Evolutionary conservation across 192 early-diverging fungal genomes (phyloP).

Genomic region (Coemansia sp.): DNA sequence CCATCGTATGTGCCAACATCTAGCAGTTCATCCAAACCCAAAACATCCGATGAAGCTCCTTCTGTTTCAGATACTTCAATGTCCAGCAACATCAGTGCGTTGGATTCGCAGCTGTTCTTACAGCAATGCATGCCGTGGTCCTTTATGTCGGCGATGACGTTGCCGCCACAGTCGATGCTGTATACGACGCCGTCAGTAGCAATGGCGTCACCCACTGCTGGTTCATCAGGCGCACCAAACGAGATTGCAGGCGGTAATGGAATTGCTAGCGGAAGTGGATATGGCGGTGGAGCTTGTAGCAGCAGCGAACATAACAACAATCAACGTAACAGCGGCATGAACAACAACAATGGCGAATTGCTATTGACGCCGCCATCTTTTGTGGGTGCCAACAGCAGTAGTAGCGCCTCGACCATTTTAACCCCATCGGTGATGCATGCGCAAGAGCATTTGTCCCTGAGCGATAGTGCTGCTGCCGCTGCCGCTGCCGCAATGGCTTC

Average conservation of each 20-base stretch:
- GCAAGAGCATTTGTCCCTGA: background rate
- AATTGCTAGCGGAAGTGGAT: background rate
- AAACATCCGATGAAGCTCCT: background rate
- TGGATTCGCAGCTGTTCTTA: slow-evolving; percentile 4
- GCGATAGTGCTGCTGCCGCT: slow-evolving; percentile 2
- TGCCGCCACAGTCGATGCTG: slow-evolving; percentile 4
- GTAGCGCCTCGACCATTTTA: background rate
- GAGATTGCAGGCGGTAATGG: background rate
- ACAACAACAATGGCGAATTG: slow-evolving; percentile 2
- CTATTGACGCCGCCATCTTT: background rate
- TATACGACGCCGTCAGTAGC: background rate
- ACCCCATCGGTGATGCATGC: background rate
- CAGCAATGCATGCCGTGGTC: slow-evolving; percentile 14
- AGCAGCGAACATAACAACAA: background rate
- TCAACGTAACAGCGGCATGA: background rate
- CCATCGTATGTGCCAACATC: background rate
- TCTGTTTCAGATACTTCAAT: background rate
- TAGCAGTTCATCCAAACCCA: background rate
- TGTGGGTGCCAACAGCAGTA: background rate
- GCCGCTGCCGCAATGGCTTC: slow-evolving; percentile 3
- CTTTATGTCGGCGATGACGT: slow-evolving; percentile 3
- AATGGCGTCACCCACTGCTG: background rate
- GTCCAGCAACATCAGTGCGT: background rate
- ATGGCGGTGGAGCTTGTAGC: background rate
- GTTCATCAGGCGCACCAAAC: no score